Evolutionary conservation across 2,329 filamentous ascomycete species (phyloP), one percentile per base, ranked within the genome.

Genomic region (Colletotrichum godetiae): DNA sequence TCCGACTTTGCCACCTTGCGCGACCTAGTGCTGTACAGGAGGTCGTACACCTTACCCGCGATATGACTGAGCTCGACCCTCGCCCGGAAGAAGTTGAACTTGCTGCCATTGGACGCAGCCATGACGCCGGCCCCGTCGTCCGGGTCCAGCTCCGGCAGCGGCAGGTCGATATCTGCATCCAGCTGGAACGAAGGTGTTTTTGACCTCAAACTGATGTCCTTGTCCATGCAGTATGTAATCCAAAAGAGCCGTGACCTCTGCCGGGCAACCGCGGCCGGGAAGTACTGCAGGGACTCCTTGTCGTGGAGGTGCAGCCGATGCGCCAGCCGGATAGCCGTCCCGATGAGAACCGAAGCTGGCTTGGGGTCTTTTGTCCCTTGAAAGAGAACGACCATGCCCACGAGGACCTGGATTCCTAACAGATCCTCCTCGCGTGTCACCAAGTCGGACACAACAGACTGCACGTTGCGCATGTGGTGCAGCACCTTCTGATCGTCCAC

Each of bases 141-240:
- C 0, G 79, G 78, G 1, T 77, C 70, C 5, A 76, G 35, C 0
- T 75, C 75, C 0, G 84, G 84, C 0, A 86, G 79, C 2, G 82
- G 78, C 5, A 86, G 72, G 22, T 86, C 85, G 3, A 86, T 79
- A 22, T 86, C 84, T 3, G 78, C 77, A 46, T 86, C 84, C 1
- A 78, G 67, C 33, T 85, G 83, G 1, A 82, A 76, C 1, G 84
- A 83, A 0, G 85, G 84, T 0, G 81, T 82, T 24, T 78, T 78
- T 5, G 79, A 79, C 8, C 81, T 77, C 0, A 86, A 74, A 52
- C 81, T 82, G 22, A 85, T 81, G 53, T 84, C 82, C 76, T 85
- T 85, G 66, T 86, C 84, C 5, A 85, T 75, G 4, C 76, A 76
- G 49, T 85, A 86, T 3, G 82, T 81, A 8, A 85, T 79, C 84